Percentiles rank a stretch among this genome's conserved stretches.
These are phyloP conservation scores for Aspergillus pseudotamarii DNA, from an alignment of 2,329 filamentous ascomycete species.

Conservation along the genomic window DNA sequence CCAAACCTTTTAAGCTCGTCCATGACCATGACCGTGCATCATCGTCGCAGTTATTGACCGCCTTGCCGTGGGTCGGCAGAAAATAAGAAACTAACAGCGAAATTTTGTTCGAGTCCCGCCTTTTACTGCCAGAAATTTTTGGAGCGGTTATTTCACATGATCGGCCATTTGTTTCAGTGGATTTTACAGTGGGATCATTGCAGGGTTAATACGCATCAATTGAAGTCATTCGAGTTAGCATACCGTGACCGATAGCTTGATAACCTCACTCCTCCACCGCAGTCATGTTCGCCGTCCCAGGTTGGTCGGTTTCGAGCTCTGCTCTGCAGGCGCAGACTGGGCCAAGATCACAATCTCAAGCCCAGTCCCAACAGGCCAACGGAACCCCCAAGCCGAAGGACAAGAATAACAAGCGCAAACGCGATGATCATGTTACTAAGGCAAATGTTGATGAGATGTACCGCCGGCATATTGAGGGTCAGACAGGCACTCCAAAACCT, in stretches of 20 bases:
- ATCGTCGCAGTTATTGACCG: neutral
- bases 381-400: constrained; percentile 30
- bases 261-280: neutral
- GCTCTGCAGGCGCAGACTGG: constrained; percentile 70
- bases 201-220: neutral
- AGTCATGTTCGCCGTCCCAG: constrained; percentile 83
- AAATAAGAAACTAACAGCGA: neutral
- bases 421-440: constrained; percentile 58
- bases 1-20: neutral
- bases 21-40: neutral
- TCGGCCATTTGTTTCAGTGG: neutral
- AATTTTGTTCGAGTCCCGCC: constrained; percentile 8
- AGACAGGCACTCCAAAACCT: constrained; percentile 34
- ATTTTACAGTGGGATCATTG: neutral
- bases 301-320: constrained; percentile 80
- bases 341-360: constrained; percentile 61
- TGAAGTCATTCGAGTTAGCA: neutral
- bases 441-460: constrained; percentile 78
- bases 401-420: constrained; percentile 57
- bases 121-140: constrained; percentile 23
- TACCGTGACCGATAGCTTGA: neutral
- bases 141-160: constrained; percentile 1
- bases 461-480: constrained; percentile 76
- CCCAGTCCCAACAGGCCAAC: constrained; percentile 51
- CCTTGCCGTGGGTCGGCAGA: constrained; percentile 4